Percentiles rank a stretch among this genome's conserved stretches.
These are phyloP conservation scores for Erodium texanum DNA, from an alignment of 441 rosid species.

Conservation along the genomic window DNA sequence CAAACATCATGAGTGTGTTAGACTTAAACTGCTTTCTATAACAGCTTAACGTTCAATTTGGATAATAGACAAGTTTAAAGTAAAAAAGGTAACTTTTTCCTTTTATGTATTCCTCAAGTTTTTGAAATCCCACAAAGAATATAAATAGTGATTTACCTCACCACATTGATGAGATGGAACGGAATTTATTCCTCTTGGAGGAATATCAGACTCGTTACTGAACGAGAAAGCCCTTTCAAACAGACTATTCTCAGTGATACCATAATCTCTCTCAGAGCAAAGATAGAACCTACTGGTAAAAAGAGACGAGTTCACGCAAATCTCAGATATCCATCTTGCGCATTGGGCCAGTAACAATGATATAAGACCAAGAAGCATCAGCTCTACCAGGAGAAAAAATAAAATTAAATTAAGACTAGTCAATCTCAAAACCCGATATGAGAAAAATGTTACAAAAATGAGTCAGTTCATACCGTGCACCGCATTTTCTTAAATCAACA, in stretches of 20 bases:
- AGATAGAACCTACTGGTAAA: slow-evolving; percentile 73
- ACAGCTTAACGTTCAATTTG: not conserved
- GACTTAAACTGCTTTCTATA: not conserved
- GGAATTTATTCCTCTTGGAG: slow-evolving; percentile 44
- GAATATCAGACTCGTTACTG: slow-evolving; percentile 38
- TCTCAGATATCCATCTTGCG: slow-evolving; percentile 83
- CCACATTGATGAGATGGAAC: slow-evolving; percentile 55
- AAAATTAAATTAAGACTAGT: slow-evolving; percentile 10
- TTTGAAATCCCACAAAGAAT: not conserved
- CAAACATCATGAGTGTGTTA: slow-evolving; percentile 7
- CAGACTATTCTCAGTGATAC: slow-evolving; percentile 25
- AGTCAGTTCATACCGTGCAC: no score
- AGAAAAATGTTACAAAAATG: no score
- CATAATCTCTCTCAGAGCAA: slow-evolving; percentile 65
- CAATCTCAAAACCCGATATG: slow-evolving; percentile 13
- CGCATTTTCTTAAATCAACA: no score
- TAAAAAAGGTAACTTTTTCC: not conserved
- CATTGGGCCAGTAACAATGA: slow-evolving; percentile 86
- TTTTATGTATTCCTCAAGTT: not conserved
- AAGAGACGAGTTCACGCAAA: slow-evolving; percentile 78
- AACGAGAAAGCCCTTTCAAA: slow-evolving; percentile 31
- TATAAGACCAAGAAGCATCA: slow-evolving; percentile 97
- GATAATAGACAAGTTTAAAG: not conserved
- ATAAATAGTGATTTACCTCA: slow-evolving; percentile 34
- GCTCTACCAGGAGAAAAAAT: slow-evolving; percentile 37